Conservation (phyloP, 352 stramenopile genomes). For the Thalassiosira sp. region DNA sequence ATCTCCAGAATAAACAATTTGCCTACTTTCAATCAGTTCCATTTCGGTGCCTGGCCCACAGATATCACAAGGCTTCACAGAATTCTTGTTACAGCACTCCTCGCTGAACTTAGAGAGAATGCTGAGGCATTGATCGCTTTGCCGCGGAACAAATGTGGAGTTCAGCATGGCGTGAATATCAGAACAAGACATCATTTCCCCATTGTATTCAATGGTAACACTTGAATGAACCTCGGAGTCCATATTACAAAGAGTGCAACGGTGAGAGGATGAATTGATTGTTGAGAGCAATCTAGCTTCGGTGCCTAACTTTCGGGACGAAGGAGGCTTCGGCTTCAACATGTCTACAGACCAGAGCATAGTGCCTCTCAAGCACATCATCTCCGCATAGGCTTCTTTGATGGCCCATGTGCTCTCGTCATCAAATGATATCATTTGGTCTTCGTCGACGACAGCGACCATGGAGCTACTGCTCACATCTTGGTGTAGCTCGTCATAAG, state of each 20-base stretch:
- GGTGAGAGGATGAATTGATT: constrained; percentile 1
- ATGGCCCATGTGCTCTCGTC: constrained; percentile 57
- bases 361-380: constrained; percentile 62
- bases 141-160: constrained; percentile 19
- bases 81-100: constrained; percentile 24
- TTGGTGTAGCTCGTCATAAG: constrained; percentile 50
- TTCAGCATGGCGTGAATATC: constrained; percentile 34
- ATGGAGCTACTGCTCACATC: constrained; percentile 60
- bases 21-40: constrained; percentile 29
- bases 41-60: constrained; percentile 27
- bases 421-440: constrained; percentile 66
- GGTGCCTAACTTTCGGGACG: background rate
- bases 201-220: constrained; percentile 33
- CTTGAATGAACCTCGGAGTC: constrained; percentile 21
- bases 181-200: constrained; percentile 28
- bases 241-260: constrained; percentile 37
- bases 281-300: constrained; percentile 23
- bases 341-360: constrained; percentile 66
- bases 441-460: constrained; percentile 50
- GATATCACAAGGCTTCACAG: constrained; percentile 35
- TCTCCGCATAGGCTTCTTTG: constrained; percentile 62
- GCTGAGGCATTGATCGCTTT: constrained; percentile 32
- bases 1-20: constrained; percentile 34
- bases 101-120: constrained; percentile 22
- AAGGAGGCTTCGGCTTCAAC: constrained; percentile 39